Conservation (phyloP, 2,329 filamentous ascomycete species). For the Ceratocystis smalleyi region DNA sequence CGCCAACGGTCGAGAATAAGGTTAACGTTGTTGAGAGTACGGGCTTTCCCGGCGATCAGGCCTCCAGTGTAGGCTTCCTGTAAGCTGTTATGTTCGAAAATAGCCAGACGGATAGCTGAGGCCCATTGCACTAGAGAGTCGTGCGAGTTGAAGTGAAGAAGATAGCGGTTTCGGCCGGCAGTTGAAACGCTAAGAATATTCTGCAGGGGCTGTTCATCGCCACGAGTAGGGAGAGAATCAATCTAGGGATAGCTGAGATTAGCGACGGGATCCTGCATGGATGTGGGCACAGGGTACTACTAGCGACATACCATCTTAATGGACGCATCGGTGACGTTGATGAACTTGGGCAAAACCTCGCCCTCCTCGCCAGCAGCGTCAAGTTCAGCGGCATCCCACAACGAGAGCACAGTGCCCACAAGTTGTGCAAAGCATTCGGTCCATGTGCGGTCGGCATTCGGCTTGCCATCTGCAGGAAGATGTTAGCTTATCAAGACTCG, state of each 20-base stretch:
- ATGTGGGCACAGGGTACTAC: background rate
- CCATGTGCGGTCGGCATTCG: constrained; percentile 78
- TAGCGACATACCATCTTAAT: constrained; percentile 74
- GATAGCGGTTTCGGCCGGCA: constrained; percentile 84
- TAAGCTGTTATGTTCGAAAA: constrained; percentile 83
- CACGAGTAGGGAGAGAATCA: constrained; percentile 79
- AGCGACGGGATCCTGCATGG: background rate
- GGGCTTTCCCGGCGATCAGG: constrained; percentile 87
- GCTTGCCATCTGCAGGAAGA: constrained; percentile 53
- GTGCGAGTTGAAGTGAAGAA: constrained; percentile 90
- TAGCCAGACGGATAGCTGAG: constrained; percentile 77
- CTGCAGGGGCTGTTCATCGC: constrained; percentile 59
- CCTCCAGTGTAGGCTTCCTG: constrained; percentile 96
- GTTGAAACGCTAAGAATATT: constrained; percentile 95
- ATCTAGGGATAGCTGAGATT: constrained; percentile 38
- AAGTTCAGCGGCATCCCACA: constrained; percentile 89
- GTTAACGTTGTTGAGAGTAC: constrained; percentile 74
- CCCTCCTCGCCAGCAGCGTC: constrained; percentile 74
- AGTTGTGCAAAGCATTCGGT: constrained; percentile 94
- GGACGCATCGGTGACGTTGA: constrained; percentile 92
- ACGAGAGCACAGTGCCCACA: constrained; percentile 80
- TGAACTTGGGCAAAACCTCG: constrained; percentile 79
- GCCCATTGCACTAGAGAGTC: constrained; percentile 94
- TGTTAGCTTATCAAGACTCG: constrained; percentile 18
- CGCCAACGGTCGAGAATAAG: constrained; percentile 69